Base-by-base conservation (phyloP, 306 rosid species). In the Cucurbita argyrosperma region DNA sequence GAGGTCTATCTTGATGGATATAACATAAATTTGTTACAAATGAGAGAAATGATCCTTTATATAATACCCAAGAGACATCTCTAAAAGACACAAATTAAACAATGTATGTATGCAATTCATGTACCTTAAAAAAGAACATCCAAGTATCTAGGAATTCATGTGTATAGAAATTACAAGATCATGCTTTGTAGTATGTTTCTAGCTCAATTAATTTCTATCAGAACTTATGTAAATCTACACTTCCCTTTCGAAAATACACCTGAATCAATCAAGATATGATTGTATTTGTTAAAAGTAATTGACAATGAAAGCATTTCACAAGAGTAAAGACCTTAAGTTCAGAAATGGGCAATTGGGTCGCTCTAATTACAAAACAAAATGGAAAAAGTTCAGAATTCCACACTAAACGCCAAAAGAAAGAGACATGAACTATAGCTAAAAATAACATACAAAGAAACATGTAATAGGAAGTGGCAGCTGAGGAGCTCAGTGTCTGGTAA, bases 1-100 rank as follows among this genome's bases (percentile, higher is more conserved):
- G 59, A 78, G 82, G 65, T 83, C 76, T 71, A 76, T 78, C 52
- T 70, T 77, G 82, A 84, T 78, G 26, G 40, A 70, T 40, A 35
- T 52, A 68, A 6, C 14, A 10, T 67, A 26, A 50, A 40, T 30
- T 30, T 30, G 35, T 30, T 30, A 30, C 35, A 30, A 30, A 30
- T 30, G 35, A 30, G 35, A 30, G 35, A 30, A 30, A 30, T 30
- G 35, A 30, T 30, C 35, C 35, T 30, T 30, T 30, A 30, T 30
- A 3, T 30, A 30, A 30, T 30, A 30, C 35, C 35, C 35, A 30
- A 30, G 4, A 30, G 35, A 30, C 35, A 30, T 30, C 35, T 30
- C 35, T 30, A 2, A 30, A 30, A 30, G 35, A 30, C 35, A 30
- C 35, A 30, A 30, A 30, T 30, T 30, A 30, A 30, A 30, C 35